Evolutionary conservation across 2,329 filamentous ascomycete genomes (phyloP), one percentile per base, ranked within the genome.

Genomic region (Amphichorda felina): DNA sequence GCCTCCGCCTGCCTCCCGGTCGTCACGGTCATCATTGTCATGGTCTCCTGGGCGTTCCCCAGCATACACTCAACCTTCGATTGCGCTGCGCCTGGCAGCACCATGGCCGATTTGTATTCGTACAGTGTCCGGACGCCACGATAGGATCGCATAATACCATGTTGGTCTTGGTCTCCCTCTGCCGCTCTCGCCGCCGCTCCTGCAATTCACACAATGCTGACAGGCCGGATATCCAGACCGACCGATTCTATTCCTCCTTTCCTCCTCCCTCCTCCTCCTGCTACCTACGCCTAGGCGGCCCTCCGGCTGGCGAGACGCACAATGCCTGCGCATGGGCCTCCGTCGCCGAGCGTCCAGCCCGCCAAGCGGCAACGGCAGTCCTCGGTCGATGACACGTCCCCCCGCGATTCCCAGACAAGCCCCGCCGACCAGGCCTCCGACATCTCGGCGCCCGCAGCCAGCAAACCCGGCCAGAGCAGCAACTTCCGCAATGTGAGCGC

Each of bases 401-500:
- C 59, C 49, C 39, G 51, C 50, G 48, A 56, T 46, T 41, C 39
- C 25, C 40, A 41, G 19, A 28, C 40, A 28, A 51, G 47, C 33
- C 51, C 49, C 13, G 36, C 44, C 37, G 61, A 59, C 16, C 55
- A 53, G 18, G 45, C 50, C 37, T 50, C 56, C 42, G 47, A 48
- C 39, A 45, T 42, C 22, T 31, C 30, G 17, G 31, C 36, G 45
- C 52, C 35, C 43, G 48, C 50, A 34, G 26, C 53, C 34, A 50
- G 51, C 34, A 75, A 72, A 48, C 55, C 63, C 11, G 68, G 68
- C 8, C 71, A 76, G 54, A 75, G 72, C 54, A 76, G 68, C 55
- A 78, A 68, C 45, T 89, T 89, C 51, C 79, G 83, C 48, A 89
- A 88, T 56, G 89, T 96, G 44, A 93, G 84, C 56, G 89, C 89